Percentiles rank a stretch among this genome's conserved stretches.
Conservation (phyloP, 78 protist species). For the Chrysochromulina tobinii region DNA sequence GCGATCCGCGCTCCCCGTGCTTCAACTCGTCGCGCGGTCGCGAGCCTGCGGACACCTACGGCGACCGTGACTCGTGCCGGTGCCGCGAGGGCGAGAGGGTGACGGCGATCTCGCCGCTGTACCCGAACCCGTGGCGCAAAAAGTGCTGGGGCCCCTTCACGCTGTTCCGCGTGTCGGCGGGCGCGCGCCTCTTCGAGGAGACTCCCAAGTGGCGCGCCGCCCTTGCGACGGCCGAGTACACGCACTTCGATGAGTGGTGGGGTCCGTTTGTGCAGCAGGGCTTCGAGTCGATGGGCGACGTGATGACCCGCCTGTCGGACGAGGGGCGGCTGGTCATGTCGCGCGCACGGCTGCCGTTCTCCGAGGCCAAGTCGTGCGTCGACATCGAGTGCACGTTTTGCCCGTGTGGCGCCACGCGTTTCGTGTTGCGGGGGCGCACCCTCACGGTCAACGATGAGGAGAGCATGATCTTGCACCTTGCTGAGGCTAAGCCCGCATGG, state of each 20-base stretch:
- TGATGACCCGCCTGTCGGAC: not conserved
- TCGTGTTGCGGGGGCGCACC: not conserved
- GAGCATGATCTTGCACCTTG: not conserved
- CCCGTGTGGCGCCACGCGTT: not conserved
- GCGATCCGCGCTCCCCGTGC: not conserved
- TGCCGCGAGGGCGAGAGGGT: not conserved
- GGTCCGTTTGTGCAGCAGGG: not conserved
- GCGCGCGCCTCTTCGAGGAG: not conserved
- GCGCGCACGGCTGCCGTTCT: not conserved
- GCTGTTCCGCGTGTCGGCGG: not conserved
- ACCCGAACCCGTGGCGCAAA: slow-evolving; percentile 17
- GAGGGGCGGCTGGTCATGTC: not conserved
- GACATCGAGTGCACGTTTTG: not conserved
- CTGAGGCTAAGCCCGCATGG: too few relatives aligned
- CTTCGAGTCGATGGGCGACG: not conserved
- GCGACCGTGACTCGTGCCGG: not conserved
- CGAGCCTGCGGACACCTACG: not conserved
- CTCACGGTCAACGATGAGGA: not conserved
- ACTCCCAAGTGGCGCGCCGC: not conserved
- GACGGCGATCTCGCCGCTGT: not conserved
- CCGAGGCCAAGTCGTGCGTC: not conserved
- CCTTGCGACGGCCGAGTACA: not conserved
- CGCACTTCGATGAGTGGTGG: not conserved
- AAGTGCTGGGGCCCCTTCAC: slow-evolving; percentile 17
- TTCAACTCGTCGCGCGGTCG: not conserved